Percentiles rank a stretch among this genome's conserved stretches.
Evolutionary conservation across 2,329 filamentous ascomycete genomes (phyloP).

Genomic region (Fusarium vanettenii): DNA sequence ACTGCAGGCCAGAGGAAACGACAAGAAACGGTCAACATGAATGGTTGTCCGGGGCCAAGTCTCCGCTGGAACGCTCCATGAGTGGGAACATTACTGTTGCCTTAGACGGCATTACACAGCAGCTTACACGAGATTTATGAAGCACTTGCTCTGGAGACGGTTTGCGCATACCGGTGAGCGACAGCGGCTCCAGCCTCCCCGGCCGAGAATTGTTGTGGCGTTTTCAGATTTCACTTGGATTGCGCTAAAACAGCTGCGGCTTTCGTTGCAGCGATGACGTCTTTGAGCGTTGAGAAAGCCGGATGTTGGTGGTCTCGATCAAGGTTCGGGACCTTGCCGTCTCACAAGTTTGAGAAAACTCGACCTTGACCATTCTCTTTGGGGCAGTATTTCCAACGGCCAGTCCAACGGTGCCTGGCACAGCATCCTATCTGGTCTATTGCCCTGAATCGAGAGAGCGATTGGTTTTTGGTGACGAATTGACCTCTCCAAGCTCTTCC

Average conservation of each 20-base stretch:
- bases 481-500: neutral
- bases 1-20: neutral
- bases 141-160: constrained; percentile 22
- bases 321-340: constrained; percentile 29
- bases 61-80: constrained; percentile 1
- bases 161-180: constrained; percentile 31
- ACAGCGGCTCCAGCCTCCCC: constrained; percentile 20
- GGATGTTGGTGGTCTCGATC: constrained; percentile 12
- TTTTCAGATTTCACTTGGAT: constrained; percentile 17
- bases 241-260: constrained; percentile 25
- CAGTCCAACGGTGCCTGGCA: neutral
- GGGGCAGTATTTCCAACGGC: neutral
- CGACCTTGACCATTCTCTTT: constrained; percentile 11
- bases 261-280: constrained; percentile 37
- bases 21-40: neutral
- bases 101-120: constrained; percentile 13
- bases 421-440: neutral
- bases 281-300: constrained; percentile 20
- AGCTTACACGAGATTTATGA: constrained; percentile 33
- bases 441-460: neutral
- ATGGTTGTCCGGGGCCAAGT: constrained; percentile 1
- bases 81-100: constrained; percentile 11
- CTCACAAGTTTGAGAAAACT: constrained; percentile 2
- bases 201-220: constrained; percentile 20
- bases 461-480: neutral